These are phyloP conservation scores for Neoboletus magnificus DNA, from an alignment of 768 basidiomycete genomes.

Conservation along the genomic window DNA sequence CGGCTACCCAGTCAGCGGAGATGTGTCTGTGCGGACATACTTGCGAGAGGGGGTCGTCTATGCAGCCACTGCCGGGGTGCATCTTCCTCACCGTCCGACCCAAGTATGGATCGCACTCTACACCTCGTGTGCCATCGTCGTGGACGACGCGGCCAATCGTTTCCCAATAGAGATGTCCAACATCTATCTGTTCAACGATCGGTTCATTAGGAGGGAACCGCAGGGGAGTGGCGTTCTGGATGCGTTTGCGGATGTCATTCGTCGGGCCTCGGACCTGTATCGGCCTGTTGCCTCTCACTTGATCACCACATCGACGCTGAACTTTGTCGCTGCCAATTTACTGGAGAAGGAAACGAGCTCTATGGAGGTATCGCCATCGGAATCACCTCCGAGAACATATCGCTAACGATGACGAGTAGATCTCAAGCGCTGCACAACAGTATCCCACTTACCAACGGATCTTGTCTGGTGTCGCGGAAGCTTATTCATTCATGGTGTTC, in stretches of 20 bases:
- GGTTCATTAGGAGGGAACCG: constrained; percentile 25
- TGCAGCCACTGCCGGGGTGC: constrained; percentile 25
- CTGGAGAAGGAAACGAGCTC: constrained; percentile 31
- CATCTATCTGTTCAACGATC: constrained; percentile 34
- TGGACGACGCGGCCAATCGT: constrained; percentile 35
- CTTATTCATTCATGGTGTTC: constrained; percentile 38
- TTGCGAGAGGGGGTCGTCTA: constrained; percentile 32
- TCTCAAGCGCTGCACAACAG: constrained; percentile 20
- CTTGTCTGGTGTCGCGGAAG: constrained; percentile 35
- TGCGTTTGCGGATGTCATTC: constrained; percentile 33
- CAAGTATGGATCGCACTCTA: constrained; percentile 37
- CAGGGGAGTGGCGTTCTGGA: constrained; percentile 35
- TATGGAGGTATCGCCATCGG: constrained; percentile 21
- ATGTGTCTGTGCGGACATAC: constrained; percentile 25
- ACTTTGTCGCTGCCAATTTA: constrained; percentile 33
- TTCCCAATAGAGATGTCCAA: constrained; percentile 19
- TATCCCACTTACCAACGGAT: constrained; percentile 28
- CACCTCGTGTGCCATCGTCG: constrained; percentile 36
- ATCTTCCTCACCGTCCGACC: constrained; percentile 21
- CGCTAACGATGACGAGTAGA: constrained; percentile 5
- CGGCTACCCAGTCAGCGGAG: constrained; percentile 27
- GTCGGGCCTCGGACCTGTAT: constrained; percentile 29
- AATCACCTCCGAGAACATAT: background rate
- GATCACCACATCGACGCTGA: constrained; percentile 36
- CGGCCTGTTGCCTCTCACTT: constrained; percentile 30